Evolutionary conservation across 176 grass and related monocot genomes (phyloP).

Genomic region (Musa schizocarpa): DNA sequence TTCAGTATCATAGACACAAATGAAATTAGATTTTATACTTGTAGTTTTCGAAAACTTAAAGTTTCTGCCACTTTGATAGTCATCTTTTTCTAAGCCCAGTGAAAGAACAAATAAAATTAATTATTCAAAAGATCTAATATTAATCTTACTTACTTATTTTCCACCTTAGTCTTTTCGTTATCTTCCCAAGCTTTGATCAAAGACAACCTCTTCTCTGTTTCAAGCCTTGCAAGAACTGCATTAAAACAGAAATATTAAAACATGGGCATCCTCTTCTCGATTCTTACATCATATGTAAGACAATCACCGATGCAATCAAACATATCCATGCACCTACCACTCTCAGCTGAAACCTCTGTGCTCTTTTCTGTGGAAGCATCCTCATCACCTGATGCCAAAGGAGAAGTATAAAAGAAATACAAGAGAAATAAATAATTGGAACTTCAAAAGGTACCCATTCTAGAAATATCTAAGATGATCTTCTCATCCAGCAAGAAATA

Average conservation of each 20-base stretch:
- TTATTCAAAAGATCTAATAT: background rate
- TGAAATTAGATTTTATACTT: too few species aligned
- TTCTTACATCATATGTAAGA: constrained; percentile 12
- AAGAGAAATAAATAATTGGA: too few species aligned
- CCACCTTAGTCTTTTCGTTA: constrained; percentile 86
- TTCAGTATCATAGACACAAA: too few species aligned
- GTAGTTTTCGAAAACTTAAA: too few species aligned
- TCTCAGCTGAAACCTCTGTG: constrained; percentile 53
- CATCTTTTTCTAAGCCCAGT: background rate
- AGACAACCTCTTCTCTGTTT: constrained; percentile 72
- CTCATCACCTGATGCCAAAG: constrained; percentile 36
- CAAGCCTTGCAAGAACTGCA: constrained; percentile 62
- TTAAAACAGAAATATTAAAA: constrained; percentile 20
- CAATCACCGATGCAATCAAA: background rate
- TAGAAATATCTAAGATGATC: too few species aligned
- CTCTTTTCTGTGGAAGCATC: constrained; percentile 51
- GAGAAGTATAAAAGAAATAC: background rate
- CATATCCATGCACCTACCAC: constrained; percentile 41
- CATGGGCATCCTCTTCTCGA: background rate
- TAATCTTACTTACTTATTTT: constrained; percentile 54
- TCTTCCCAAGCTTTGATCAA: constrained; percentile 91
- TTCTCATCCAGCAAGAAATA: too few species aligned
- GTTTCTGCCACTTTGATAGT: background rate
- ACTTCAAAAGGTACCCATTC: too few species aligned
- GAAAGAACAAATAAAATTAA: background rate